Conservation (phyloP, 1,284 basidiomycete species). For the Coniophora puteana region DNA sequence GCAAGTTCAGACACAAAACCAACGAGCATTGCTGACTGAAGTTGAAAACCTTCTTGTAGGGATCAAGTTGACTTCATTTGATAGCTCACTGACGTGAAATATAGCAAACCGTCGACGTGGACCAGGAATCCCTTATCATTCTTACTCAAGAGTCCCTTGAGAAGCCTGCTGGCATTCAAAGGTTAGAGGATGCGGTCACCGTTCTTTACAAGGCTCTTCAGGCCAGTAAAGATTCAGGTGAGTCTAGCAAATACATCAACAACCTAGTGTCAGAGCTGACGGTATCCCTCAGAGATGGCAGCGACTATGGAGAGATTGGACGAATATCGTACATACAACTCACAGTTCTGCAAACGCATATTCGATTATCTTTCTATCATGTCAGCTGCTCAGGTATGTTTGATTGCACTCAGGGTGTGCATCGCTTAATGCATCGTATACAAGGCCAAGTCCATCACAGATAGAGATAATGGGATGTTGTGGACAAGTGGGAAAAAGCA, state of each 20-base stretch:
- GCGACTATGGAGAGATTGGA: conserved; percentile 89
- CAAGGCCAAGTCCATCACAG: conserved; percentile 64
- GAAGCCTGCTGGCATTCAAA: conserved; percentile 69
- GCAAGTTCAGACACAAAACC: conserved; percentile 97
- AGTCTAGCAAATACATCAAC: conserved; percentile 9
- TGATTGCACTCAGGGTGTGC: background rate
- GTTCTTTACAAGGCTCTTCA: conserved; percentile 95
- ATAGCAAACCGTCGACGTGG: conserved; percentile 92
- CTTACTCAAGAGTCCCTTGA: conserved; percentile 87
- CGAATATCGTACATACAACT: conserved; percentile 85
- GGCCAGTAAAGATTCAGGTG: conserved; percentile 85
- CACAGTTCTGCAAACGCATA: conserved; percentile 89
- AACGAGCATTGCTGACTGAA: conserved; percentile 77
- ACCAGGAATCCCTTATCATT: conserved; percentile 68
- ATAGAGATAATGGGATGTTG: conserved; percentile 52
- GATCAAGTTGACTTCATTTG: background rate
- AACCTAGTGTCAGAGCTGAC: conserved; percentile 6
- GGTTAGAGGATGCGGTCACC: conserved; percentile 79
- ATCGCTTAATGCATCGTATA: conserved; percentile 10
- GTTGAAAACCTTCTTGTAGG: conserved; percentile 81
- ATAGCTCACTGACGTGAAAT: conserved; percentile 9
- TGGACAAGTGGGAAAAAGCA: conserved; percentile 39
- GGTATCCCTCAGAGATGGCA: conserved; percentile 70
- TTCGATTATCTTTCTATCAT: conserved; percentile 88
- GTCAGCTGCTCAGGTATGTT: conserved; percentile 75